phyloP scores from a whole-genome alignment of 257 asterid species.

The Jaltomata sinuosa region DNA sequence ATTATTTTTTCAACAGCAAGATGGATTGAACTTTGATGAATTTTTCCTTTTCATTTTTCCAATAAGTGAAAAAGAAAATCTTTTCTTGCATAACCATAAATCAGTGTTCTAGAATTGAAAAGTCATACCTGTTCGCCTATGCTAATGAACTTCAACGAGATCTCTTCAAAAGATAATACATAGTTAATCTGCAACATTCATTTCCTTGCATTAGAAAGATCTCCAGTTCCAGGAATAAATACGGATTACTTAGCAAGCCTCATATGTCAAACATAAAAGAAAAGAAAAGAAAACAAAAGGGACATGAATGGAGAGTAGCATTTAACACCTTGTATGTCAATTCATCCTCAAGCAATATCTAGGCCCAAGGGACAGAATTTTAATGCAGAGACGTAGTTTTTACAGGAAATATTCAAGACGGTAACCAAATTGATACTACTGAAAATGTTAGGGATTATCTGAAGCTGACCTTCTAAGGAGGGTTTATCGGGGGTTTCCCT shows the following conservation, averaged over 20 bases:
- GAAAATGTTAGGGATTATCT: not conserved
- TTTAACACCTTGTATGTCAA: not conserved
- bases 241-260: not conserved
- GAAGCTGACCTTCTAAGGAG: not conserved
- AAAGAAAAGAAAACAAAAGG: not conserved
- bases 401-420: not conserved
- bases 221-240: constrained; percentile 1
- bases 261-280: not conserved
- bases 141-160: constrained; percentile 86
- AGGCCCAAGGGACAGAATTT: not conserved
- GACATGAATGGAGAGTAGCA: not conserved
- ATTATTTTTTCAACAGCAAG: not conserved
- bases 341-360: not conserved
- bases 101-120: constrained; percentile 2
- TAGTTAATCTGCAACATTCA: constrained; percentile 74
- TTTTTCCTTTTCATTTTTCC: not conserved
- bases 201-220: constrained; percentile 18
- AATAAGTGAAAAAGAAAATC: not conserved
- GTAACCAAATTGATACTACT: not conserved
- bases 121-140: constrained; percentile 85
- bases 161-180: constrained; percentile 90
- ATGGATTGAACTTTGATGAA: not conserved
- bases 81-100: not conserved
- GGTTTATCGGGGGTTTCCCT: not conserved
- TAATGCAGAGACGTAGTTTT: not conserved